These are phyloP conservation scores for Fraxinus nigra DNA, from an alignment of 305 asterid species.

Conservation along the genomic window DNA sequence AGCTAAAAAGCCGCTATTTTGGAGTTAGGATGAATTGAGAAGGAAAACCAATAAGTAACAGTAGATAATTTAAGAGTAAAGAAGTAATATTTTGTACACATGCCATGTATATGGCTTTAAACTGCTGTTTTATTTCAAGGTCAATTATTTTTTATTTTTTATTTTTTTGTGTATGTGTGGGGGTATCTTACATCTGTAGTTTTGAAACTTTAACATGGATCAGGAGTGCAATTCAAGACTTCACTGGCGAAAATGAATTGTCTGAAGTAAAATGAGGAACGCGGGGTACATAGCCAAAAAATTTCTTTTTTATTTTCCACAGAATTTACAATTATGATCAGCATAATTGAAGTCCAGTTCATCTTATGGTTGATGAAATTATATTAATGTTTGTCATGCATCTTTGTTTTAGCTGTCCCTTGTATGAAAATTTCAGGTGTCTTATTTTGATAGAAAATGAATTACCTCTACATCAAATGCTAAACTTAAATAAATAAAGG, in stretches of 20 bases:
- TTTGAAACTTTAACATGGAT: background rate
- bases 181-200: background rate
- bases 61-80: background rate
- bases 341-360: background rate
- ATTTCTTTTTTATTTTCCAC: background rate
- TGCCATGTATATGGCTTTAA: background rate
- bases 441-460: background rate
- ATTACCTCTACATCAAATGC: background rate
- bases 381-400: background rate
- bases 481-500: background rate
- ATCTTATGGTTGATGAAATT: background rate
- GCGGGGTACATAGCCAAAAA: background rate
- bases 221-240: background rate
- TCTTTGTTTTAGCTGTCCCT: background rate
- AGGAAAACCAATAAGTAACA: background rate
- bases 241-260: background rate
- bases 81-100: background rate
- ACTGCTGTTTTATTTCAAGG: background rate
- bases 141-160: background rate
- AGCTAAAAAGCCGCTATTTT: background rate
- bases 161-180: background rate
- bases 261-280: background rate
- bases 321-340: background rate
- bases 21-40: background rate
- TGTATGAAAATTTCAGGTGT: background rate